Percentiles rank a stretch among this genome's conserved stretches.
Evolutionary conservation across 2,329 filamentous ascomycete species (phyloP).

Genomic region (Parastagonospora avenae): DNA sequence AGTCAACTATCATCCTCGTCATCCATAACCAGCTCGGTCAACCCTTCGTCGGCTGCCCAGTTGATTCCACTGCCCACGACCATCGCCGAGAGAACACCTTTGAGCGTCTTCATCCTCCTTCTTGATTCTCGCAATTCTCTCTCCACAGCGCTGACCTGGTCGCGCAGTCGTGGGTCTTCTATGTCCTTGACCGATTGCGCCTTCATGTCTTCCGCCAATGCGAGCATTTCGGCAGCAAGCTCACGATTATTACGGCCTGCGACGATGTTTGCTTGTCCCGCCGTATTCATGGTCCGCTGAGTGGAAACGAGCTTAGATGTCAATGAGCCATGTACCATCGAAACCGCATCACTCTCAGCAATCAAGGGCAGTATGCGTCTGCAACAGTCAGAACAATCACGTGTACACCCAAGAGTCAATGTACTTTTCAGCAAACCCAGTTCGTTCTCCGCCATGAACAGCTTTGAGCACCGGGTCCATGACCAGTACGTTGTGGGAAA

Average conservation of each 20-base stretch:
- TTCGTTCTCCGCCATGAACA: conserved; percentile 70
- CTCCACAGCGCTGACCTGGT: conserved; percentile 65
- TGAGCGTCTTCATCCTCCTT: conserved; percentile 74
- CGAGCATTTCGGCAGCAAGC: conserved; percentile 66
- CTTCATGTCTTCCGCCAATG: conserved; percentile 64
- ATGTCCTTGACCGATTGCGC: conserved; percentile 60
- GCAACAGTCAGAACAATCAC: conserved; percentile 11
- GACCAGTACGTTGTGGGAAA: conserved; percentile 70
- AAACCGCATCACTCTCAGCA: conserved; percentile 69
- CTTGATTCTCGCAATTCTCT: conserved; percentile 65
- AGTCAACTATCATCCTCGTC: conserved; percentile 53
- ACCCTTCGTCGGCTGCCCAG: conserved; percentile 72
- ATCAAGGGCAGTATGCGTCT: conserved; percentile 72
- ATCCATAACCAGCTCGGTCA: conserved; percentile 75
- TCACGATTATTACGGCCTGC: conserved; percentile 65
- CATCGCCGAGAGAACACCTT: conserved; percentile 77
- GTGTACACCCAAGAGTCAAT: conserved; percentile 5
- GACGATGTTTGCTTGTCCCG: conserved; percentile 64
- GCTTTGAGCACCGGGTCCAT: conserved; percentile 79
- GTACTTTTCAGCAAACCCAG: conserved; percentile 72
- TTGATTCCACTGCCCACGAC: conserved; percentile 82
- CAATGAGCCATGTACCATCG: conserved; percentile 66
- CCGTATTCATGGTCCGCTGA: conserved; percentile 59
- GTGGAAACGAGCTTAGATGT: conserved; percentile 59
- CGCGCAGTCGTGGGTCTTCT: conserved; percentile 57